phyloP scores from a whole-genome alignment of 139 green algal genomes.

The Picochlorum sp. region DNA sequence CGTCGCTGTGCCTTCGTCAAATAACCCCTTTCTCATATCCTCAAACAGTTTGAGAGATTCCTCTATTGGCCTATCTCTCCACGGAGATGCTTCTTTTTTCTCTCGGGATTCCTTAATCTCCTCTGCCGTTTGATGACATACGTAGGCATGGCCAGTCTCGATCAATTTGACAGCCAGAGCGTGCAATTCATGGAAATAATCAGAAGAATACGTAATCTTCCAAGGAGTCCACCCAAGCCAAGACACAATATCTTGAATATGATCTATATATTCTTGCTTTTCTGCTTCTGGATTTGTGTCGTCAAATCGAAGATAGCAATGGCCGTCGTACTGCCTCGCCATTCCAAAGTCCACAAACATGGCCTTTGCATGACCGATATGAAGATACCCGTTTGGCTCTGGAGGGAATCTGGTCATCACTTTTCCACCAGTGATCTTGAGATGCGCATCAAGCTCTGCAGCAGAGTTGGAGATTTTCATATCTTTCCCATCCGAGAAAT shows the following conservation, averaged over 20 bases:
- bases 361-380: constrained; percentile 95
- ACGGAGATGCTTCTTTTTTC: constrained; percentile 64
- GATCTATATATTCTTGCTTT: constrained; percentile 97
- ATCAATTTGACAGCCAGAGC: constrained; percentile 89
- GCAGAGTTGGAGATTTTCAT: constrained; percentile 79
- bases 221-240: constrained; percentile 93
- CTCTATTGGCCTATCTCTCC: constrained; percentile 71
- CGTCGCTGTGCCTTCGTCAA: constrained; percentile 85
- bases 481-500: constrained; percentile 28
- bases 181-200: constrained; percentile 95
- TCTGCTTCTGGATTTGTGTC: constrained; percentile 98
- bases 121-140: constrained; percentile 89
- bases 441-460: constrained; percentile 63
- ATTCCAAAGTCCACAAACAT: constrained; percentile 98
- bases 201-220: constrained; percentile 86
- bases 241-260: constrained; percentile 90
- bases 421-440: constrained; percentile 71
- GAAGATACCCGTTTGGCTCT: constrained; percentile 89
- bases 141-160: constrained; percentile 80
- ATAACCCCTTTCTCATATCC: constrained; percentile 85
- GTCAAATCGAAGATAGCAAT: constrained; percentile 91
- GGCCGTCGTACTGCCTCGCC: constrained; percentile 64
- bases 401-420: constrained; percentile 94
- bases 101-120: constrained; percentile 83
- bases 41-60: constrained; percentile 90